A percentile compares a stretch with the other conserved stretches of the same genome.
phyloP scores from a whole-genome alignment of 305 asterid genomes.

The Rubia tinctorum region DNA sequence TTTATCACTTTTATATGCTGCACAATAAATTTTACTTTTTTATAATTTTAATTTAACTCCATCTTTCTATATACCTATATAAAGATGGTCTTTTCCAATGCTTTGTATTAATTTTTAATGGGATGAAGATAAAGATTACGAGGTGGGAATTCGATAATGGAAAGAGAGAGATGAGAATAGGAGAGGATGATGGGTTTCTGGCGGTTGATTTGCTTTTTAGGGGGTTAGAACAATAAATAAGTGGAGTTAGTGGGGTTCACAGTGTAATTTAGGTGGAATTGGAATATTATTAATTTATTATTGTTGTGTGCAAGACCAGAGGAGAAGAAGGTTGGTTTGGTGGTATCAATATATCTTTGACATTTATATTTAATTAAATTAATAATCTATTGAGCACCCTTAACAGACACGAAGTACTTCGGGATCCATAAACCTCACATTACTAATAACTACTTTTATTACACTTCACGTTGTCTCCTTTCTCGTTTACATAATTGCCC shows the following conservation, averaged over 20 bases:
- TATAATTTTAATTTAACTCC: too few relatives aligned
- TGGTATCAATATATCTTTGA: background rate
- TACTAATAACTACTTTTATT: background rate
- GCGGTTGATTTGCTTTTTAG: background rate
- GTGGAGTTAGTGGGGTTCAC: background rate
- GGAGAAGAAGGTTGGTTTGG: background rate
- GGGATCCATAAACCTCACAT: background rate
- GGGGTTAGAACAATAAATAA: background rate
- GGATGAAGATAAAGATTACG: conserved; percentile 2
- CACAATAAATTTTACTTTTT: too few relatives aligned
- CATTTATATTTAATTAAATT: background rate
- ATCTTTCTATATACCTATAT: too few relatives aligned
- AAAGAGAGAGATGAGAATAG: background rate
- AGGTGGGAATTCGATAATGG: background rate
- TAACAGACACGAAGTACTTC: background rate
- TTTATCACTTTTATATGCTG: too few relatives aligned
- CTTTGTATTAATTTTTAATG: background rate
- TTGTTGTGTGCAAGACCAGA: background rate
- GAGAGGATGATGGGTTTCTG: conserved; percentile 12
- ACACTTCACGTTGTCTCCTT: background rate
- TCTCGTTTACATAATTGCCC: background rate
- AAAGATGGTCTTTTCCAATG: too few relatives aligned
- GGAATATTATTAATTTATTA: background rate
- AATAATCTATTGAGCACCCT: background rate
- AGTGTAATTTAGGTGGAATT: conserved; percentile 16